Conservation (phyloP, 257 asterid genomes). For the Fraxinus cuspidata region DNA sequence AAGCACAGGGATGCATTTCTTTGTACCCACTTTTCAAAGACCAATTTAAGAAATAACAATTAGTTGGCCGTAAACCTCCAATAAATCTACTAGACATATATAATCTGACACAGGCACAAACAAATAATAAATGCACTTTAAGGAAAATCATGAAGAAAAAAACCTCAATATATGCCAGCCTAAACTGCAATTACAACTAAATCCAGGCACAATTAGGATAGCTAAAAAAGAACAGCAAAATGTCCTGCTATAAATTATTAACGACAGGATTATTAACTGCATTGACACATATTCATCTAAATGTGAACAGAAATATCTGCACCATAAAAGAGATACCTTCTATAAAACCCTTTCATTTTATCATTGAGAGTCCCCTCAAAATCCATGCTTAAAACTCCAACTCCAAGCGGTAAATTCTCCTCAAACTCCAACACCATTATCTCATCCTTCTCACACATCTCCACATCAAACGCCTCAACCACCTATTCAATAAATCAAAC, state of each 20-base stretch:
- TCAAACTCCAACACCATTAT: conserved; percentile 68
- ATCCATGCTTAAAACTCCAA: conserved; percentile 62
- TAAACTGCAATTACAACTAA: not conserved
- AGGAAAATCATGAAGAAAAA: not conserved
- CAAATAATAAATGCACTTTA: not conserved
- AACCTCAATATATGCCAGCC: not conserved
- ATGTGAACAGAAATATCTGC: not conserved
- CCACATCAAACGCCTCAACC: conserved; percentile 52
- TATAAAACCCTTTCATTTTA: conserved; percentile 93
- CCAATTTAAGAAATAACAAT: not conserved
- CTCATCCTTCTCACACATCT: conserved; percentile 68
- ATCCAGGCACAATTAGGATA: not conserved
- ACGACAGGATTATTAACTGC: conserved; percentile 10
- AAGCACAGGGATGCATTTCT: not conserved
- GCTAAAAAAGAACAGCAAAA: conserved; percentile 4
- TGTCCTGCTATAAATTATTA: not conserved
- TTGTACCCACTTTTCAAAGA: not conserved
- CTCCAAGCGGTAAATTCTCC: conserved; percentile 68
- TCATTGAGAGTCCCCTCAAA: conserved; percentile 84
- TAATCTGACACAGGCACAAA: not conserved
- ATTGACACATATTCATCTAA: not conserved
- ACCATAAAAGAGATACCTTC: conserved; percentile 52
- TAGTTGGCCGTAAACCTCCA: not conserved
- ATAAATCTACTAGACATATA: not conserved
- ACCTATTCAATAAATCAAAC: conserved; percentile 35